Percentiles rank a stretch among this genome's conserved stretches.
These are phyloP conservation scores for Farysia itapuensis DNA, from an alignment of 1,284 basidiomycete species.

Conservation along the genomic window DNA sequence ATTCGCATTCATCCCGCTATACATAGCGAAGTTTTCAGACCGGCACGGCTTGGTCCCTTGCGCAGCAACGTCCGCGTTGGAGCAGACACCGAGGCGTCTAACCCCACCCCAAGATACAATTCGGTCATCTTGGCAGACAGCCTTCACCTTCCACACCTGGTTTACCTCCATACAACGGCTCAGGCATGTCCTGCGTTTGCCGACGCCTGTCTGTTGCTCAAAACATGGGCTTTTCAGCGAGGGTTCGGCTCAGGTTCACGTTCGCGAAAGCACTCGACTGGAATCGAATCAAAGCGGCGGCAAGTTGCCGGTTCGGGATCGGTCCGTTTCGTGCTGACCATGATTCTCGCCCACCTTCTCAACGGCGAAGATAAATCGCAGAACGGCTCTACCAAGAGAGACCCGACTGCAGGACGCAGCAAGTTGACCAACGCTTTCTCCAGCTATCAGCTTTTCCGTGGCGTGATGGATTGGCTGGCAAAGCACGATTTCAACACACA, in stretches of 20 bases:
- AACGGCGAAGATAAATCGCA: conserved; percentile 60
- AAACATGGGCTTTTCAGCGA: conserved; percentile 87
- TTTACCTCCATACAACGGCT: conserved; percentile 71
- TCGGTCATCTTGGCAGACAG: conserved; percentile 71
- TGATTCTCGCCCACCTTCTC: conserved; percentile 58
- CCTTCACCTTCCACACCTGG: conserved; percentile 70
- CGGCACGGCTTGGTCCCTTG: conserved; percentile 71
- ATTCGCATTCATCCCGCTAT: conserved; percentile 76
- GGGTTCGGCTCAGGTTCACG: conserved; percentile 66
- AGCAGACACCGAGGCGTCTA: conserved; percentile 20
- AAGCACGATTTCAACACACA: conserved; percentile 71
- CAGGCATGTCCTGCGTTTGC: conserved; percentile 70
- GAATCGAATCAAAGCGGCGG: conserved; percentile 15
- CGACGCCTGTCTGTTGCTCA: conserved; percentile 77
- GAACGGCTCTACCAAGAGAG: conserved; percentile 15
- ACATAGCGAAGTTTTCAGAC: conserved; percentile 68
- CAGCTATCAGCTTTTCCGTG: conserved; percentile 83
- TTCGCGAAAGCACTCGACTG: conserved; percentile 58
- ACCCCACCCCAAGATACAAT: conserved; percentile 76
- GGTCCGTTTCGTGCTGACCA: conserved; percentile 67
- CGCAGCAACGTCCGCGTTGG: conserved; percentile 62
- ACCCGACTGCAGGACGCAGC: conserved; percentile 55
- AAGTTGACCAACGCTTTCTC: conserved; percentile 72
- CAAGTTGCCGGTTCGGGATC: conserved; percentile 62
- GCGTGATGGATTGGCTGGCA: conserved; percentile 72